Evolutionary conservation across 768 basidiomycete species (phyloP), one percentile per base, ranked within the genome.

Genomic region (Termitomyces sp.): DNA sequence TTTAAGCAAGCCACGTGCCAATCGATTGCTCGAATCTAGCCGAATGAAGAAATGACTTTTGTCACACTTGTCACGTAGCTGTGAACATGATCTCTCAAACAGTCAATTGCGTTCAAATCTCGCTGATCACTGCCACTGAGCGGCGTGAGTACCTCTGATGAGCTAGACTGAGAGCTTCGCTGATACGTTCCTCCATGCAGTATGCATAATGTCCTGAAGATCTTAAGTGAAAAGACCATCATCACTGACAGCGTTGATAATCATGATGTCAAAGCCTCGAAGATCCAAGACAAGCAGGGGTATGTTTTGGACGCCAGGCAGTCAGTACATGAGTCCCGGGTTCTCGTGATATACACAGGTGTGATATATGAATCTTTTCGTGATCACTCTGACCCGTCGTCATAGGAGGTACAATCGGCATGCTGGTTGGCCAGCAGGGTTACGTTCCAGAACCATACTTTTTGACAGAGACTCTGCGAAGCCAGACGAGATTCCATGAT

Each of bases 401-500:
- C 32, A 48, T 54, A 81, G 79, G 91, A 35, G 94, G 94, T 16
- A 96, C 94, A 0, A 94, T 96, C 65, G 92, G 91, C 18, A 93
- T 93, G 91, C 86, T 93, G 49, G 81, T 90, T 39, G 86, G 88
- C 38, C 78, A 87, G 38, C 83, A 85, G 62, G 90, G 90, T 63
- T 92, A 91, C 69, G 87, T 90, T 22, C 91, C 93, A 13, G 94
- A 95, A 69, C 92, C 92, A 0, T 89, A 88, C 67, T 95, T 94
- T 71, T 77, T 96, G 63, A 93, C 92, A 6, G 89, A 93, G 73
- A 92, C 89, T 0, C 82, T 96, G 33, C 79, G 83, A 66, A 88
- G 88, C 65, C 92, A 95, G 74, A 84, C 84, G 42, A 86, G 96
- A 13, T 98, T 98, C 68, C 92, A 98, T 73, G 96, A 98, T 66